These are phyloP conservation scores for Clonostachys byssicola DNA, from an alignment of 2,329 filamentous ascomycete species.

Conservation along the genomic window DNA sequence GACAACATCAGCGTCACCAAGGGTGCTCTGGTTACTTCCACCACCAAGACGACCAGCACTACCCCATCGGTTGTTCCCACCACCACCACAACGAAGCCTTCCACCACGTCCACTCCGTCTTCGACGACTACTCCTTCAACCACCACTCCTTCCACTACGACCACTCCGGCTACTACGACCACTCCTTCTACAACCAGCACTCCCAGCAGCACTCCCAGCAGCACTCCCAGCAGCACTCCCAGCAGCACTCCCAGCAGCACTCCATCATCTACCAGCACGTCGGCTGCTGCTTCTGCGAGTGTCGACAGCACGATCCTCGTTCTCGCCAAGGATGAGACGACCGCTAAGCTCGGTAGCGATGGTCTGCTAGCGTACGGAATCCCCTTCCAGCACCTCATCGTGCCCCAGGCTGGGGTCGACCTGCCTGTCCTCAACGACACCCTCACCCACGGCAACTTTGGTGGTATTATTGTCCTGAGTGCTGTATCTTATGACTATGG, in stretches of 20 bases:
- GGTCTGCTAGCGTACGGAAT: constrained; percentile 59
- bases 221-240: no score
- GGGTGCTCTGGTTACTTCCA: no score
- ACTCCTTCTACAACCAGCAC: no score
- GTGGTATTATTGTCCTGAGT: constrained; percentile 50
- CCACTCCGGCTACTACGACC: no score
- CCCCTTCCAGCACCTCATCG: constrained; percentile 47
- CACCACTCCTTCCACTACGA: no score
- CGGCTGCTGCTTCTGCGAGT: constrained; percentile 4
- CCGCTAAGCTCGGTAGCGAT: constrained; percentile 42
- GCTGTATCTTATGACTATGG: constrained; percentile 50
- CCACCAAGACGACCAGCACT: no score
- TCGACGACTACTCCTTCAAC: no score
- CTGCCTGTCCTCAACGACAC: constrained; percentile 48
- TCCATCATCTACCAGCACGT: background rate
- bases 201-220: no score
- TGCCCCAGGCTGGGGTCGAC: constrained; percentile 43
- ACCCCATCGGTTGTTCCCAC: no score
- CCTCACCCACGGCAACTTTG: constrained; percentile 47
- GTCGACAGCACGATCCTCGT: constrained; percentile 47
- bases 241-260: background rate
- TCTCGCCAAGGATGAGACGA: constrained; percentile 45
- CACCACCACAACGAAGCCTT: no score
- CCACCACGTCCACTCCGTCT: no score
- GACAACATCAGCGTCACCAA: no score